Percentiles rank a stretch among this genome's conserved stretches.
Conservation (phyloP, 176 grass and related monocot genomes). For the Puccinellia tenuiflora region DNA sequence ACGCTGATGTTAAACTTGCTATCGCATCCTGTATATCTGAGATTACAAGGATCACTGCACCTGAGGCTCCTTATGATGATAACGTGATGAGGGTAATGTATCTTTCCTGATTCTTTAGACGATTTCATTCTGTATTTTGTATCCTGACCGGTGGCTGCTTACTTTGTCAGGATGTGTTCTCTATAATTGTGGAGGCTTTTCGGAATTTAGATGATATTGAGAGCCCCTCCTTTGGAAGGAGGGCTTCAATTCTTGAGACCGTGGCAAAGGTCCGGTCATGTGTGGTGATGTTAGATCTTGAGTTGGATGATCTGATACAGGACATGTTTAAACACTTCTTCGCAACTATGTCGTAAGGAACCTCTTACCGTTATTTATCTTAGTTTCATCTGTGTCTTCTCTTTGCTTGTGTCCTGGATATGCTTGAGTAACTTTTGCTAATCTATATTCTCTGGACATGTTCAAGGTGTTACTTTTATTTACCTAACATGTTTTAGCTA, state of each 20-base stretch:
- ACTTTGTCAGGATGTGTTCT: constrained; percentile 62
- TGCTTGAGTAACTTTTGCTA: not conserved
- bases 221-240: constrained; percentile 41
- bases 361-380: not conserved
- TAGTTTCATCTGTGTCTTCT: constrained; percentile 8
- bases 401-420: constrained; percentile 2
- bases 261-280: constrained; percentile 86
- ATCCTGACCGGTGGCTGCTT: not conserved
- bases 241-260: constrained; percentile 81
- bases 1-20: constrained; percentile 46
- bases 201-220: constrained; percentile 56
- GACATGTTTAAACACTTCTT: constrained; percentile 86
- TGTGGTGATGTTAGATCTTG: constrained; percentile 95
- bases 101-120: constrained; percentile 11
- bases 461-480: not conserved
- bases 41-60: constrained; percentile 85
- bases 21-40: constrained; percentile 84
- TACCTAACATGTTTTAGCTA: not conserved
- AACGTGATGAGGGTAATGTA: constrained; percentile 63
- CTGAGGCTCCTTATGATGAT: constrained; percentile 83
- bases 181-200: constrained; percentile 69
- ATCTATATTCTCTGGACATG: not conserved
- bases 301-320: constrained; percentile 71
- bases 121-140: constrained; percentile 7
- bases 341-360: constrained; percentile 61